phyloP scores from a whole-genome alignment of 352 stramenopile species.

The Pythium biforme region DNA sequence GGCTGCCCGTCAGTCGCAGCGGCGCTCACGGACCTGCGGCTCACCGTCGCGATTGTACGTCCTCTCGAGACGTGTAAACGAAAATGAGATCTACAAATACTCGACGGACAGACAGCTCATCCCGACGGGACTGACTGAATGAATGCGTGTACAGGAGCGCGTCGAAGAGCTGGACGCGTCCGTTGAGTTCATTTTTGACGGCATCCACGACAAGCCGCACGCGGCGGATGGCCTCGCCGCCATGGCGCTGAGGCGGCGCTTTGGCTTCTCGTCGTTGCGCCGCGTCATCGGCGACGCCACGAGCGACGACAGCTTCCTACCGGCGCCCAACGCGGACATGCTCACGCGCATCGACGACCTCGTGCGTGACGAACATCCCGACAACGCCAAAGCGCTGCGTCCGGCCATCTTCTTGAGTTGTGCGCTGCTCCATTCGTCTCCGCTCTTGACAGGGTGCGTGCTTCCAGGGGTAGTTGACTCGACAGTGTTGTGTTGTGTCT shows the following conservation, averaged over 20 bases:
- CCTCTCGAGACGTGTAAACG: not conserved
- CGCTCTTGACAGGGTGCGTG: conserved; percentile 29
- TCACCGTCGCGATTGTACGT: conserved; percentile 80
- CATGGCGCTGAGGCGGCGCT: conserved; percentile 35
- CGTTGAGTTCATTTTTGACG: conserved; percentile 54
- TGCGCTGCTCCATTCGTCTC: conserved; percentile 47
- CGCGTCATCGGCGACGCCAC: conserved; percentile 33
- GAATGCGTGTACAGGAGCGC: conserved; percentile 16
- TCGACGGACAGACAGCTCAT: too few relatives aligned
- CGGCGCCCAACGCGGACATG: conserved; percentile 38
- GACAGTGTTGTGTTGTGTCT: too few relatives aligned
- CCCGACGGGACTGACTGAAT: too few relatives aligned
- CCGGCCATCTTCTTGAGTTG: conserved; percentile 61
- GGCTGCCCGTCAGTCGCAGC: conserved; percentile 79
- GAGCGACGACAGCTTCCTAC: conserved; percentile 51
- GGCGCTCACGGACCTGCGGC: conserved; percentile 79
- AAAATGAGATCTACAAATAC: not conserved
- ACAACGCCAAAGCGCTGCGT: conserved; percentile 48
- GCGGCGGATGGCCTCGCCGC: not conserved
- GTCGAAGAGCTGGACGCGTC: conserved; percentile 17
- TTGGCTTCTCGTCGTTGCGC: conserved; percentile 32
- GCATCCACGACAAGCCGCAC: conserved; percentile 37
- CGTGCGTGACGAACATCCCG: conserved; percentile 39
- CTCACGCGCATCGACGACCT: conserved; percentile 48
- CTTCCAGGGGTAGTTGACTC: too few relatives aligned